Evolutionary conservation across 2,329 filamentous ascomycete species (phyloP).

Genomic region (Fusarium guadeloupense): DNA sequence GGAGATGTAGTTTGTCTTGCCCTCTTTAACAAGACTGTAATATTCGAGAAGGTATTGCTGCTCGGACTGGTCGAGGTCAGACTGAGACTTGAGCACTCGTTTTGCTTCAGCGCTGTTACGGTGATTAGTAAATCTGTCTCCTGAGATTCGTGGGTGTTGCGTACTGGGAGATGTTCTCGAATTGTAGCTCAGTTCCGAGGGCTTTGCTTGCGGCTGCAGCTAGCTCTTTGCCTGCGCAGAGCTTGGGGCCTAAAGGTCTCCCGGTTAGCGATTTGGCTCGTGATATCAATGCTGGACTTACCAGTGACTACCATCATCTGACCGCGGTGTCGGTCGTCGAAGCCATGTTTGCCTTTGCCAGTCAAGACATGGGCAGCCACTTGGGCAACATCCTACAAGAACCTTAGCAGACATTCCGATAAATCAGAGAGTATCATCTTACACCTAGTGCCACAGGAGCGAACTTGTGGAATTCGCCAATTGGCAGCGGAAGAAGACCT

Average conservation of each 20-base stretch:
- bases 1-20: slow-evolving; percentile 14
- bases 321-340: slow-evolving; percentile 7
- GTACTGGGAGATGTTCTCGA: slow-evolving; percentile 38
- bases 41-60: slow-evolving; percentile 16
- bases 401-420: fast-evolving
- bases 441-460: slow-evolving; percentile 18
- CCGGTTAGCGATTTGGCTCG: background rate
- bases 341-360: slow-evolving; percentile 19
- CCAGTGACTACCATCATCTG: slow-evolving; percentile 23
- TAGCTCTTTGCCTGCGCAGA: slow-evolving; percentile 57
- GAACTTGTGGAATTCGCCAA: slow-evolving; percentile 19
- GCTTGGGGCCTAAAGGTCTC: slow-evolving; percentile 51
- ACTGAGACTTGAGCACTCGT: slow-evolving; percentile 6
- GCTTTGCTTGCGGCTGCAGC: slow-evolving; percentile 56
- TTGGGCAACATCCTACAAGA: slow-evolving; percentile 4
- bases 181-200: slow-evolving; percentile 49
- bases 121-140: background rate
- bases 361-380: slow-evolving; percentile 19
- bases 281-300: background rate
- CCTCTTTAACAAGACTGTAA: slow-evolving; percentile 19
- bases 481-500: background rate
- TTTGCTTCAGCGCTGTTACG: slow-evolving; percentile 7
- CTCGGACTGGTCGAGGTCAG: background rate
- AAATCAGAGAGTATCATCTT: fast-evolving
- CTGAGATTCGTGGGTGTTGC: fast-evolving